Percentiles rank a stretch among this genome's conserved stretches.
Conservation (phyloP, 441 rosid species). For the Bocquillonia castaneifolia region DNA sequence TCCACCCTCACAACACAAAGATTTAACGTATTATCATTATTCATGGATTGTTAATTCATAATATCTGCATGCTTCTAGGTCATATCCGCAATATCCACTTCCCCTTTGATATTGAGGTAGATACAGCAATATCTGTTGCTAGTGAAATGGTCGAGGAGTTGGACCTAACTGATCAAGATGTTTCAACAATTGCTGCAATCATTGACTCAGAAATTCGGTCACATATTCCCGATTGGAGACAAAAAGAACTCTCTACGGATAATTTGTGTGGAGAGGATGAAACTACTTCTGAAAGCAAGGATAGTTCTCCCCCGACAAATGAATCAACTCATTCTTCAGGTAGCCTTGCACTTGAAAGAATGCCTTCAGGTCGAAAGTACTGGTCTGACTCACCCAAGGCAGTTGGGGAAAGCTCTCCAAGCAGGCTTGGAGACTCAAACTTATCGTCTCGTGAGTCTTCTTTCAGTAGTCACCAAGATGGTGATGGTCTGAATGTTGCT, state of each 20-base stretch:
- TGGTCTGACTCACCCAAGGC: slow-evolving; percentile 72
- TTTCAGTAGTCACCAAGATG: slow-evolving; percentile 19
- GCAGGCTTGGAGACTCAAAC: slow-evolving; percentile 28
- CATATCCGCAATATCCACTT: slow-evolving; percentile 79
- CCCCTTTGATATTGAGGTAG: slow-evolving; percentile 76
- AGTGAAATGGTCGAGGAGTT: slow-evolving; percentile 91
- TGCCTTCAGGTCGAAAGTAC: slow-evolving; percentile 77
- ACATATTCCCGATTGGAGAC: slow-evolving; percentile 61
- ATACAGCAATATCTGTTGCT: slow-evolving; percentile 80
- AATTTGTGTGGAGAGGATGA: slow-evolving; percentile 21
- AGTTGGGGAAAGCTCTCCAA: slow-evolving; percentile 37
- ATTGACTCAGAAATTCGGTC: slow-evolving; percentile 65
- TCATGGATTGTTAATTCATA: background rate
- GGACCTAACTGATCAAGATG: slow-evolving; percentile 83
- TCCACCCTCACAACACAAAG: background rate
- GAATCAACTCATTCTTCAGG: slow-evolving; percentile 33
- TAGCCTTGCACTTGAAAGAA: slow-evolving; percentile 49
- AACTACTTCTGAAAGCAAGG: slow-evolving; percentile 21
- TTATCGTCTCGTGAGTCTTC: slow-evolving; percentile 22
- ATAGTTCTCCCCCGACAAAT: slow-evolving; percentile 23
- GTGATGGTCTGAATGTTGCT: slow-evolving; percentile 21
- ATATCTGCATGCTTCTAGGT: slow-evolving; percentile 35
- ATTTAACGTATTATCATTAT: background rate
- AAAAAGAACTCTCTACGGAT: slow-evolving; percentile 26
- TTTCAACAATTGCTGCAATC: slow-evolving; percentile 59